Conservation (phyloP, 148 eudicot genomes). For the Arctostaphylos glauca region DNA sequence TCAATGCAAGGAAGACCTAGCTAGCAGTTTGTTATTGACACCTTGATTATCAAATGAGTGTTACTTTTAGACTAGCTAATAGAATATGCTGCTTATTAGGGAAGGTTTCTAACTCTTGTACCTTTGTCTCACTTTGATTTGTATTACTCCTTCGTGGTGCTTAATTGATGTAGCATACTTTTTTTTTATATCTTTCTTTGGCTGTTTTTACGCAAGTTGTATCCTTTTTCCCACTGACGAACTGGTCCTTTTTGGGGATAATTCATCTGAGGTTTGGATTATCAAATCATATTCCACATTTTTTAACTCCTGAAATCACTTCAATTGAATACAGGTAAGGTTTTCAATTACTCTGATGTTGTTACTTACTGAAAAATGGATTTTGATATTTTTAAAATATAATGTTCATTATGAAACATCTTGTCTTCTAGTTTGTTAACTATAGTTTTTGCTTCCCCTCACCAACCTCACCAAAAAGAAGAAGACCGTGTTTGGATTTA, state of each 20-base stretch:
- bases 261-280: background rate
- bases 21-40: conserved; percentile 2
- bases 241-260: background rate
- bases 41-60: background rate
- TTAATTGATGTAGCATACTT: background rate
- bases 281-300: background rate
- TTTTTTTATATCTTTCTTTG: background rate
- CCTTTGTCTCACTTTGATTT: background rate
- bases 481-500: background rate
- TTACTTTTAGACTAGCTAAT: background rate
- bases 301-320: background rate
- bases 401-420: background rate
- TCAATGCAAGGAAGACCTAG: conserved; percentile 2
- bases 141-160: background rate
- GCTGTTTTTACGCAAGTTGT: background rate
- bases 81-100: background rate
- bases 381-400: background rate
- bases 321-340: background rate
- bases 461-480: background rate
- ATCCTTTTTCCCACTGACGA: background rate
- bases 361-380: background rate
- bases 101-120: background rate
- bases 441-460: background rate
- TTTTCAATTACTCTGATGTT: background rate
- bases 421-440: background rate